Percentiles rank a stretch among this genome's conserved stretches.
Conservation (phyloP, 1,284 basidiomycete species). For the Meira nashicola region DNA sequence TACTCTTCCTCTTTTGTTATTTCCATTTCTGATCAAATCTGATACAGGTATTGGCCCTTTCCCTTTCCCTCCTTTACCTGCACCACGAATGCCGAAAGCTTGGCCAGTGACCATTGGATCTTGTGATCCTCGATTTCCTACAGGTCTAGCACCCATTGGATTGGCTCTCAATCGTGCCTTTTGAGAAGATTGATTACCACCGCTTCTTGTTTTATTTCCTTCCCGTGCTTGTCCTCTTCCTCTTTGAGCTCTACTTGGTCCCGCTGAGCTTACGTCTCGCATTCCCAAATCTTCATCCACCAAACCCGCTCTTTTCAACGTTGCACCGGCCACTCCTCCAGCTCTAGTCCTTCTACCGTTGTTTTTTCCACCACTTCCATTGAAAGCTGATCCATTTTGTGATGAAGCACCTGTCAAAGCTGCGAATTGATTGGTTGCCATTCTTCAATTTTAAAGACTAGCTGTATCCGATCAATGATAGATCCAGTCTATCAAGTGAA, state of each 20-base stretch:
- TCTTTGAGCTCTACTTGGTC: conserved; percentile 7
- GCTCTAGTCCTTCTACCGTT: conserved; percentile 1
- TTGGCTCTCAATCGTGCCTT: conserved; percentile 22
- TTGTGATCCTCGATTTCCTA: not conserved
- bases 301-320: conserved; percentile 15
- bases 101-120: conserved; percentile 14
- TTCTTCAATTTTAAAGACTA: not conserved
- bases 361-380: not conserved
- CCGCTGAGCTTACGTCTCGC: conserved; percentile 13
- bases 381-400: not conserved
- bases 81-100: conserved; percentile 16
- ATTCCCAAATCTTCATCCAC: conserved; percentile 22
- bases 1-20: not conserved
- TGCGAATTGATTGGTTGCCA: conserved; percentile 3
- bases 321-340: conserved; percentile 10
- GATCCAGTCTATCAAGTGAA: too few species aligned
- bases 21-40: conserved; percentile 7
- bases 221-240: not conserved
- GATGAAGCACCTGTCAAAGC: not conserved
- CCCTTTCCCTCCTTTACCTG: conserved; percentile 10
- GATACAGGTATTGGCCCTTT: conserved; percentile 2
- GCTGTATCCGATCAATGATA: too few species aligned
- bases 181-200: not conserved
- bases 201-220: not conserved
- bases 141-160: conserved; percentile 13